Evolutionary conservation across 2,329 filamentous ascomycete species (phyloP).

Genomic region (Fusarium ambrosium): DNA sequence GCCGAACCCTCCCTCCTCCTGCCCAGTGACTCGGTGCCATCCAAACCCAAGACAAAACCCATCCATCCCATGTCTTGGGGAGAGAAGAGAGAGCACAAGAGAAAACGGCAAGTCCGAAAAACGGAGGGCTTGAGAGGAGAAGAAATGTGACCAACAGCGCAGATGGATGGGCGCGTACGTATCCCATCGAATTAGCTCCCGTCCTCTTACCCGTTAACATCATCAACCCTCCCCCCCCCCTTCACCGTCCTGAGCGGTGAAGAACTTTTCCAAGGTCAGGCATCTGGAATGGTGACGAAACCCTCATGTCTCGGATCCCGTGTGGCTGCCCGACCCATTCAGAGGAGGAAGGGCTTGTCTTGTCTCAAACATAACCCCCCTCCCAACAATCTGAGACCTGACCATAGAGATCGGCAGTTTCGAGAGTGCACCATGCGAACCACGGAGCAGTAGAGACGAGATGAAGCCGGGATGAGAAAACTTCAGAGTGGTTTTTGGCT

Average conservation of each 20-base stretch:
- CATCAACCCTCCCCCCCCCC: neutral
- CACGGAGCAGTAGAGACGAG: neutral
- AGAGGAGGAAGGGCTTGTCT: neutral
- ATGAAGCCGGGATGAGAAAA: neutral
- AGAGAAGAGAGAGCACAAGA: neutral
- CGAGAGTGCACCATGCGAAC: neutral
- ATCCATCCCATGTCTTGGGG: neutral
- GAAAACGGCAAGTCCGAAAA: neutral
- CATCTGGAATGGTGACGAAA: conserved; percentile 32
- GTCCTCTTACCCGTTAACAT: neutral
- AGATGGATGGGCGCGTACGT: neutral
- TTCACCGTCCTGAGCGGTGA: conserved; percentile 8
- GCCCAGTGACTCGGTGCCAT: neutral
- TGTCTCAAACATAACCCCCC: conserved; percentile 16
- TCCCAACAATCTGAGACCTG: neutral
- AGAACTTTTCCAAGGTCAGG: neutral
- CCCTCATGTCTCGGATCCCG: conserved; percentile 26
- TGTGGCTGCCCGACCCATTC: neutral
- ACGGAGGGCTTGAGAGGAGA: neutral
- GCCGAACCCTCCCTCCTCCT: neutral
- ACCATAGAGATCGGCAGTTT: neutral
- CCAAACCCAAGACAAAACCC: neutral
- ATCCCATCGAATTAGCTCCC: neutral
- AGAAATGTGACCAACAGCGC: neutral
- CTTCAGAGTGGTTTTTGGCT: neutral